phyloP scores from a whole-genome alignment of 176 grass and related monocot species.

The Elaeis guineensis region DNA sequence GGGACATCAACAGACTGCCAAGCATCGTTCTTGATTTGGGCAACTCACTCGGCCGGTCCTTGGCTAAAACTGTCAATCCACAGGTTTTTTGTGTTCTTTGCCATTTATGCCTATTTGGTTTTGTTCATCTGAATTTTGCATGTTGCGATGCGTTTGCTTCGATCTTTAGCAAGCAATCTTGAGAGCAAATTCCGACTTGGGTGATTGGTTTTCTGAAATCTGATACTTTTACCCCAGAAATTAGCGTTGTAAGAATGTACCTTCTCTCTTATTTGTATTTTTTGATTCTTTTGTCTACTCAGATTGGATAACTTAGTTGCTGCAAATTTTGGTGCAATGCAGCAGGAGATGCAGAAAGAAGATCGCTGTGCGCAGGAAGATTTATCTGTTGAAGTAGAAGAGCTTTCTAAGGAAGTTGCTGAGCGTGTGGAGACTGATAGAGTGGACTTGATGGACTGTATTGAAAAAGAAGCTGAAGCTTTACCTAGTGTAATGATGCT shows the following conservation, averaged over 20 bases:
- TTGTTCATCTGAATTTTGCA: no score
- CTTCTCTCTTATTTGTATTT: no score
- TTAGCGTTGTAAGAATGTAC: no score
- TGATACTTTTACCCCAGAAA: no score
- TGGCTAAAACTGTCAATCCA: neutral
- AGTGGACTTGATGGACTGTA: neutral
- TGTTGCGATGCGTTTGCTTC: no score
- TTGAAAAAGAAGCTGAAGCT: neutral
- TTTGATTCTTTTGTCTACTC: no score
- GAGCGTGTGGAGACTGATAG: neutral
- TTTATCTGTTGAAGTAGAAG: neutral
- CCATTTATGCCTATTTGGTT: no score
- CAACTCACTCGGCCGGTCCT: slow-evolving; percentile 22
- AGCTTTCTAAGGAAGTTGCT: neutral
- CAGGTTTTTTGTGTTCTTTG: neutral
- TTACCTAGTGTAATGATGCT: neutral
- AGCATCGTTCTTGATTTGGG: slow-evolving; percentile 35
- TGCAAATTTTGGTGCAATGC: neutral
- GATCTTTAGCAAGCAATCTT: no score
- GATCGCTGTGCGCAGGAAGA: neutral
- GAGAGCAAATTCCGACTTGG: no score
- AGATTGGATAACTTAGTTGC: no score
- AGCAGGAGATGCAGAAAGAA: neutral
- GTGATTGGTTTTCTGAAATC: no score
- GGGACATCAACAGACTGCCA: slow-evolving; percentile 38